phyloP scores from a whole-genome alignment of 2,329 filamentous ascomycete genomes.

The Coniochaeta ligniaria region DNA sequence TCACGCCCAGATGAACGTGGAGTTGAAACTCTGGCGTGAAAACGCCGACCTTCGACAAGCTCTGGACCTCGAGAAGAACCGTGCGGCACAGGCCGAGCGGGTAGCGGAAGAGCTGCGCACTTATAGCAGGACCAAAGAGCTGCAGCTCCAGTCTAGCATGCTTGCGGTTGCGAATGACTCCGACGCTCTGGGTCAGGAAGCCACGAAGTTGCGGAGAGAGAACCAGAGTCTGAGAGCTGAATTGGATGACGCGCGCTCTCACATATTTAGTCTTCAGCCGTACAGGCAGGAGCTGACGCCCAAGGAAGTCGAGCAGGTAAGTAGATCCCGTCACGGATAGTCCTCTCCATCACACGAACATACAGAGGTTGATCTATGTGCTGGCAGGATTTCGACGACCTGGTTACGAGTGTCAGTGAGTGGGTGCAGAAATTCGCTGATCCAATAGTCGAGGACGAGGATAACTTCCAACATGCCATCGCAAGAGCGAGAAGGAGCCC shows the following conservation, averaged over 20 bases:
- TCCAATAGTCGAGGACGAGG: background rate
- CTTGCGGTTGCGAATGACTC: background rate
- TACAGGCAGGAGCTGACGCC: background rate
- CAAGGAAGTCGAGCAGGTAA: background rate
- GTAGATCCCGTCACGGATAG: background rate
- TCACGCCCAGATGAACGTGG: background rate
- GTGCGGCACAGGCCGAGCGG: background rate
- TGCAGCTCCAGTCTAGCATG: background rate
- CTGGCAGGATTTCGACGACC: background rate
- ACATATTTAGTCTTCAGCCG: background rate
- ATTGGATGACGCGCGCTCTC: background rate
- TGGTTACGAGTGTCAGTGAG: background rate
- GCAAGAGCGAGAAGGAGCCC: constrained; percentile 13
- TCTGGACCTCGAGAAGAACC: background rate
- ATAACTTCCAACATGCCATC: constrained; percentile 7
- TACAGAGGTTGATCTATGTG: background rate
- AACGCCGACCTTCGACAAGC: background rate
- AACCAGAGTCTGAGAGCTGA: background rate
- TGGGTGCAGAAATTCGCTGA: background rate
- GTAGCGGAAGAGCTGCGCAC: background rate
- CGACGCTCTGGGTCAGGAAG: background rate
- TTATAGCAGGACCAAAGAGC: background rate
- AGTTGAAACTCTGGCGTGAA: background rate
- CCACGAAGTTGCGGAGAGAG: background rate
- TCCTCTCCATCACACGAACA: background rate